A percentile compares a stretch with the other conserved stretches of the same genome.
Evolutionary conservation across 805 yeast species (phyloP).

Genomic region (Cyberlindnera xylosilytica): DNA sequence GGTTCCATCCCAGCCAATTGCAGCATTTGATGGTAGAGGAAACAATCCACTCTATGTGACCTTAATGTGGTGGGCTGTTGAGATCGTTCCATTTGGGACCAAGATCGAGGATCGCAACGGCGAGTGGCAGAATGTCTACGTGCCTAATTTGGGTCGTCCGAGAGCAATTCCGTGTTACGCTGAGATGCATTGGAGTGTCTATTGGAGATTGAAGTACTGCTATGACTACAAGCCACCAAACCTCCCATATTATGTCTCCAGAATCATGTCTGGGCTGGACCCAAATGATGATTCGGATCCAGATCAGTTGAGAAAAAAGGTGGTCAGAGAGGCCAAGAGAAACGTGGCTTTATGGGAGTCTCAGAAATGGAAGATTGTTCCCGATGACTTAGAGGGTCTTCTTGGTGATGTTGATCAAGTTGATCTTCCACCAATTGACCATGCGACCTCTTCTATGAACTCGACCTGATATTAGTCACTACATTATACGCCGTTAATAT

Average conservation of each 20-base stretch:
- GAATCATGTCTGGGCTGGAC: slow-evolving; percentile 20
- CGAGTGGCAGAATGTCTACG: slow-evolving; percentile 46
- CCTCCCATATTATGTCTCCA: slow-evolving; percentile 35
- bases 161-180: slow-evolving; percentile 48
- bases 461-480: too few relatives aligned
- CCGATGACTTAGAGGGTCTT: slow-evolving; percentile 32
- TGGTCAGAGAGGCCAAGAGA: slow-evolving; percentile 13
- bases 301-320: slow-evolving; percentile 11
- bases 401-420: slow-evolving; percentile 11
- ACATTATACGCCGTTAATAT: too few relatives aligned
- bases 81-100: slow-evolving; percentile 55
- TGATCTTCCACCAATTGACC: not conserved
- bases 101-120: slow-evolving; percentile 45
- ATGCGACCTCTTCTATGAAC: too few relatives aligned
- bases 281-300: slow-evolving; percentile 8
- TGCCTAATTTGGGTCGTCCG: slow-evolving; percentile 55
- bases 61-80: slow-evolving; percentile 60
- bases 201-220: slow-evolving; percentile 49
- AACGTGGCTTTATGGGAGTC: slow-evolving; percentile 28
- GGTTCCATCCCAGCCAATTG: slow-evolving; percentile 26
- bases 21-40: slow-evolving; percentile 39
- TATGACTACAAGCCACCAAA: slow-evolving; percentile 44
- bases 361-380: slow-evolving; percentile 30
- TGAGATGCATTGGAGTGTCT: slow-evolving; percentile 60
- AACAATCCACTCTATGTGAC: slow-evolving; percentile 26